A percentile compares a stretch with the other conserved stretches of the same genome.
phyloP scores from a whole-genome alignment of 163 green algal genomes.

The Chloromonas sp. region DNA sequence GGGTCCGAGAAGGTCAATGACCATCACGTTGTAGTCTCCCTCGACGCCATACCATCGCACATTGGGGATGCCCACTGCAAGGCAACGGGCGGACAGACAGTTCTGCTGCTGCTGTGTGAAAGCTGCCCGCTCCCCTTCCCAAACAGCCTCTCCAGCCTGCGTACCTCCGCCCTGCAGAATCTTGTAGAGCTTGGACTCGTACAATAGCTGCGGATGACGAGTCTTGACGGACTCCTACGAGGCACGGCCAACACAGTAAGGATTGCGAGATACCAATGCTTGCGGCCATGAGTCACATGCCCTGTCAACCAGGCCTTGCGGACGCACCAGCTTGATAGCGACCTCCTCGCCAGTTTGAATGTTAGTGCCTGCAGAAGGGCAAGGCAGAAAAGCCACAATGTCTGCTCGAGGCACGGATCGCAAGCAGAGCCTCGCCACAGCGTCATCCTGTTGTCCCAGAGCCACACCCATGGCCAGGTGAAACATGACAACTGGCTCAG shows the following conservation, averaged over 20 bases:
- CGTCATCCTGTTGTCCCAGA: too few species aligned
- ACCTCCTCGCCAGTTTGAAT: conserved; percentile 94
- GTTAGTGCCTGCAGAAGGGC: conserved; percentile 73
- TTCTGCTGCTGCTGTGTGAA: neutral
- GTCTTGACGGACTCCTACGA: conserved; percentile 81
- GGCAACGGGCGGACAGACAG: neutral
- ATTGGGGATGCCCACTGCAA: conserved; percentile 93
- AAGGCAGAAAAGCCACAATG: neutral
- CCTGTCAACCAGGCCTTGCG: neutral
- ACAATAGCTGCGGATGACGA: conserved; percentile 96
- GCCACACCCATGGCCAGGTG: too few species aligned
- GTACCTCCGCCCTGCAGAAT: conserved; percentile 95
- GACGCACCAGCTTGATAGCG: conserved; percentile 89
- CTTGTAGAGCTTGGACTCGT: conserved; percentile 99
- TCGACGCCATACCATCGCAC: conserved; percentile 98
- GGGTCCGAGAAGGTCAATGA: conserved; percentile 96
- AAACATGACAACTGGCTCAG: too few species aligned
- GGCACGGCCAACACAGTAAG: too few species aligned
- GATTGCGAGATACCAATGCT: too few species aligned
- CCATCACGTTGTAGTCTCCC: conserved; percentile 99
- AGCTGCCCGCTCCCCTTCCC: neutral
- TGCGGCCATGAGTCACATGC: neutral
- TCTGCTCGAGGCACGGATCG: too few species aligned
- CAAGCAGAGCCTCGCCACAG: too few species aligned
- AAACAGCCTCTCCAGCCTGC: neutral